Evolutionary conservation across 192 early-diverging fungal genomes (phyloP).

Genomic region (Entomortierella parvispora): DNA sequence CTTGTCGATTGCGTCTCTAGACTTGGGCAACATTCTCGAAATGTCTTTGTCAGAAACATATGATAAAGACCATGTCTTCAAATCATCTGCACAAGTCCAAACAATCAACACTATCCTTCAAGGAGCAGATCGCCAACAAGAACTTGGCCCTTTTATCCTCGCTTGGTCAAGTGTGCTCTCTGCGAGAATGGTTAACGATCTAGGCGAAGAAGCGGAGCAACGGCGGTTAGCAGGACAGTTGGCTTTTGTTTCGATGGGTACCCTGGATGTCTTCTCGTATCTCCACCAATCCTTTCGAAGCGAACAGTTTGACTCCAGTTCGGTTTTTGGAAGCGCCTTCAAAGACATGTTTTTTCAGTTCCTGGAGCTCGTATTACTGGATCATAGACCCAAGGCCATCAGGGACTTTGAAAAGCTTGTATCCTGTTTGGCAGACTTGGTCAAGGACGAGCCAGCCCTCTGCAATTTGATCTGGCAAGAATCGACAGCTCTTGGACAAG

Average conservation of each 20-base stretch:
- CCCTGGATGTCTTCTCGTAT: constrained; percentile 23
- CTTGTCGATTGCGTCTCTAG: constrained; percentile 45
- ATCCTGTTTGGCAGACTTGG: constrained; percentile 19
- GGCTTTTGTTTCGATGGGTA: constrained; percentile 29
- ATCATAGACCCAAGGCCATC: constrained; percentile 22
- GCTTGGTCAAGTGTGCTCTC: constrained; percentile 58
- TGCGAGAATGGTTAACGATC: constrained; percentile 9
- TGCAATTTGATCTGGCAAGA: constrained; percentile 29
- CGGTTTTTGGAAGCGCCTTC: constrained; percentile 17
- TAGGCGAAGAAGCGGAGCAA: constrained; percentile 5
- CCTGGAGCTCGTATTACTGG: constrained; percentile 29
- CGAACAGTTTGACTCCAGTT: constrained; percentile 24
- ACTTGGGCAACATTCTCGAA: constrained; percentile 24
- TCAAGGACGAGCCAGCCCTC: constrained; percentile 22
- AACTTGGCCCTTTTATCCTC: constrained; percentile 51
- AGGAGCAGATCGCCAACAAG: constrained; percentile 34
- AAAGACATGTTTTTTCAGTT: constrained; percentile 29
- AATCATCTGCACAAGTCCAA: constrained; percentile 25
- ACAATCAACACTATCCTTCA: constrained; percentile 45
- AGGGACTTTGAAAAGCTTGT: constrained; percentile 44
- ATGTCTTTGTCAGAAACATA: constrained; percentile 15
- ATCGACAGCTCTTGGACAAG: constrained; percentile 23
- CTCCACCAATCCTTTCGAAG: constrained; percentile 22
- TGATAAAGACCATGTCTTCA: constrained; percentile 24
- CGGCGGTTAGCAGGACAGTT: constrained; percentile 13